Evolutionary conservation across 2,329 filamentous ascomycete genomes (phyloP).

Genomic region (Hymenoscyphus repandus): DNA sequence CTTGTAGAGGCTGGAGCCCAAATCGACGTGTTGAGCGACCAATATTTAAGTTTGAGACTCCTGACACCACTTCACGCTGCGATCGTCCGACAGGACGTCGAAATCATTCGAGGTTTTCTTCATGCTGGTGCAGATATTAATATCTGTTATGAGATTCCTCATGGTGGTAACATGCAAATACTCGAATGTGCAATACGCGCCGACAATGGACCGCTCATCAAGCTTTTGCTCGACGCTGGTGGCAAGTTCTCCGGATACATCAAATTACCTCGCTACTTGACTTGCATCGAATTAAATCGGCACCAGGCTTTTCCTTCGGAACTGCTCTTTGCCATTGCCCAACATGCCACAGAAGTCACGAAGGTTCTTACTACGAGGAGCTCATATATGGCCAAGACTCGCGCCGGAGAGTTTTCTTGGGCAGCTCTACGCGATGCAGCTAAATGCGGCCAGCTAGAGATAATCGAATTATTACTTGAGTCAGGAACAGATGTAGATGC

Average conservation of each 20-base stretch:
- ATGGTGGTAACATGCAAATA: background rate
- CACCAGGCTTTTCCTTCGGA: background rate
- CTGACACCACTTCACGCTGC: background rate
- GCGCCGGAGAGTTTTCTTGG: background rate
- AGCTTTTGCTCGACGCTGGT: background rate
- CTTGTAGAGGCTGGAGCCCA: background rate
- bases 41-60: too few species aligned
- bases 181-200: background rate
- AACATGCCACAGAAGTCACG: background rate
- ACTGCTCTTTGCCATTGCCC: background rate
- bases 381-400: background rate
- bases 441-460: background rate
- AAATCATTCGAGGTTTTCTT: background rate
- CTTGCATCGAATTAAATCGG: too few species aligned
- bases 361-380: background rate
- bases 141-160: background rate
- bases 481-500: background rate
- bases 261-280: background rate
- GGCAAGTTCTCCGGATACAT: background rate
- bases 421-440: background rate
- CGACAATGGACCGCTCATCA: background rate
- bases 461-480: background rate
- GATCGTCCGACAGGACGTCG: background rate
- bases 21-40: background rate
- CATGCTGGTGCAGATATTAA: background rate